phyloP scores from a whole-genome alignment of 805 yeast genomes.

The Ascoidea tarda region DNA sequence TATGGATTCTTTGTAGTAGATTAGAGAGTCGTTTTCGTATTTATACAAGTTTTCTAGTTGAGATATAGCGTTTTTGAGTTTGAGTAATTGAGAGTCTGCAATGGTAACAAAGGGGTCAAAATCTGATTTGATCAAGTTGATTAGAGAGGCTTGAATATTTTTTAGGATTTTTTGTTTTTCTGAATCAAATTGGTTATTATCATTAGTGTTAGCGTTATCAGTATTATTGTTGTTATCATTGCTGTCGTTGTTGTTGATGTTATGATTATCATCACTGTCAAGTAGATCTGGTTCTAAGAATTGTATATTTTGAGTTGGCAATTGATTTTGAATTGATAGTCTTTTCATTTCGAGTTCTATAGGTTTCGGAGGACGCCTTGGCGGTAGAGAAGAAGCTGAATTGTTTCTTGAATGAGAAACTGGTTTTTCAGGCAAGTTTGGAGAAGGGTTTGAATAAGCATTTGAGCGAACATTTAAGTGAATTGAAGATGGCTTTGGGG shows the following conservation, averaged over 20 bases:
- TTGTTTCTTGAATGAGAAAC: background rate
- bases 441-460: background rate
- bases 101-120: background rate
- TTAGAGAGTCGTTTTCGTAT: conserved; percentile 20
- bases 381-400: conserved; percentile 6
- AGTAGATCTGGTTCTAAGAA: background rate
- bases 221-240: too few relatives aligned
- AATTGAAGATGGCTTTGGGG: background rate
- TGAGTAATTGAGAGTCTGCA: conserved; percentile 3
- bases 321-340: background rate
- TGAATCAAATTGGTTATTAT: conserved; percentile 9
- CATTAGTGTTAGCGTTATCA: conserved; percentile 13
- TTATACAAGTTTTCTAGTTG: conserved; percentile 22
- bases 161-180: conserved; percentile 2
- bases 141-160: background rate
- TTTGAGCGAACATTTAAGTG: too few relatives aligned
- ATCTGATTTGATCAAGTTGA: background rate
- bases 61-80: conserved; percentile 19
- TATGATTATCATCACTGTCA: background rate
- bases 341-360: background rate
- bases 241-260: background rate
- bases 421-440: background rate
- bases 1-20: conserved; percentile 14
- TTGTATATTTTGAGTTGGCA: background rate
- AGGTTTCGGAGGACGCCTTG: background rate